Base-by-base conservation (phyloP, 257 asterid species). In the Cordia subcordata region DNA sequence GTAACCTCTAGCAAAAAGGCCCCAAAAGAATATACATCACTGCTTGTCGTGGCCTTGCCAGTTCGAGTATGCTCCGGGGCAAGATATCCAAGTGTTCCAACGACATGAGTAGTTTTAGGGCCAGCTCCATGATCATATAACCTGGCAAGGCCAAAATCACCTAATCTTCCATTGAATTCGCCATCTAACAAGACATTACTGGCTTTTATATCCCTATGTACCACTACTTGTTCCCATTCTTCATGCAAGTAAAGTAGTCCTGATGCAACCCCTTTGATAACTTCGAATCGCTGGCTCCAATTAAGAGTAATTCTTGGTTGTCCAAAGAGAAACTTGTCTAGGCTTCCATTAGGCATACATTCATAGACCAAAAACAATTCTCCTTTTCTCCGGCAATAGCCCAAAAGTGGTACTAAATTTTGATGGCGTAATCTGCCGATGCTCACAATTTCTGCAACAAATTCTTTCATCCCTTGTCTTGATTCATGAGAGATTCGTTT, bases 121-220 rank as follows among this genome's bases (percentile, higher is more conserved):
- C 21, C 52, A 23, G 74, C 78, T 0, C 84, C 83, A 1, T 83
- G 93, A 38, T 85, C 88, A 10, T 81, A 76, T 33, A 79, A 54
- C 53, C 96, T 74, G 0, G 96, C 96, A 0, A 88, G 83, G 20
- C 96, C 96, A 42, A 88, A 88, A 64, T 88, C 96, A 4, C 95
- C 96, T 9, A 88, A 54, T 18, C 66, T 70, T 0, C 83, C 79
- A 22, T 81, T 88, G 93, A 88, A 77, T 8, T 79, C 84, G 0
- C 65, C 38, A 10, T 88, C 96, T 58, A 88, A 68, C 32, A 88
- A 63, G 5, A 88, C 83, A 21, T 88, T 88, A 73, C 95, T 83
- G 1, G 89, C 79, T 62, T 88, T 88, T 20, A 88, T 76, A 46
- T 88, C 96, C 0, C 94, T 81, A 52, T 88, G 96, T 27, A 88